These are phyloP conservation scores for Biancaea sappan DNA, from an alignment of 306 rosid species.

Conservation along the genomic window DNA sequence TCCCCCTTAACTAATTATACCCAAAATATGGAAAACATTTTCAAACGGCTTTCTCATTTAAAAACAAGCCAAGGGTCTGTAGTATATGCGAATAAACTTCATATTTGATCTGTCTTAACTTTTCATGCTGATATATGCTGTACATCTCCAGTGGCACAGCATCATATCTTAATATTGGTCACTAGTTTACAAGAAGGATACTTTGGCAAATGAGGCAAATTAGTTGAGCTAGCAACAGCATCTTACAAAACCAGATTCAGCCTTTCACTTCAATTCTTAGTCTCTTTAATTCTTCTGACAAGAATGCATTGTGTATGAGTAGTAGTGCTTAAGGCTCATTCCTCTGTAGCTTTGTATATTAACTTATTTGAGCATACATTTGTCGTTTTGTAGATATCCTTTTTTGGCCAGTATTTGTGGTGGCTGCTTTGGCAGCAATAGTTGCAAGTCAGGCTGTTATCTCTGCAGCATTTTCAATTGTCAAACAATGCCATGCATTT, in stretches of 20 bases:
- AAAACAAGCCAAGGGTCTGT: not conserved
- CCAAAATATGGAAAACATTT: not conserved
- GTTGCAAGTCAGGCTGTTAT: slow-evolving; percentile 82
- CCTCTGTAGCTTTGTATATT: not conserved
- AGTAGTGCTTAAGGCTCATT: slow-evolving; percentile 5
- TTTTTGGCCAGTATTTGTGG: slow-evolving; percentile 74
- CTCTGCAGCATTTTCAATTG: slow-evolving; percentile 65
- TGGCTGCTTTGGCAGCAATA: slow-evolving; percentile 67
- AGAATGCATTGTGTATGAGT: slow-evolving; percentile 15
- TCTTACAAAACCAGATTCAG: not conserved
- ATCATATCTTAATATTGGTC: slow-evolving; percentile 26
- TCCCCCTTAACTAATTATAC: not conserved
- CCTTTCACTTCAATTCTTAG: not conserved
- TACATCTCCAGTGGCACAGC: slow-evolving; percentile 10
- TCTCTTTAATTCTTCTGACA: slow-evolving; percentile 20
- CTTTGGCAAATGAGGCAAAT: slow-evolving; percentile 19
- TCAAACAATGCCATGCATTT: slow-evolving; percentile 79
- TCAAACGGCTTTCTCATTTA: not conserved
- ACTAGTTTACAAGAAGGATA: not conserved
- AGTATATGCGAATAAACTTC: slow-evolving; percentile 7
- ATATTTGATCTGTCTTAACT: slow-evolving; percentile 23
- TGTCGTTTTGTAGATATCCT: slow-evolving; percentile 66
- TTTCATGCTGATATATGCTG: slow-evolving; percentile 18
- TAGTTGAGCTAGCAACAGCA: slow-evolving; percentile 16
- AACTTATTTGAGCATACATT: slow-evolving; percentile 37